Conservation (phyloP, 495 filamentous ascomycete species). For the Xylaria longipes region DNA sequence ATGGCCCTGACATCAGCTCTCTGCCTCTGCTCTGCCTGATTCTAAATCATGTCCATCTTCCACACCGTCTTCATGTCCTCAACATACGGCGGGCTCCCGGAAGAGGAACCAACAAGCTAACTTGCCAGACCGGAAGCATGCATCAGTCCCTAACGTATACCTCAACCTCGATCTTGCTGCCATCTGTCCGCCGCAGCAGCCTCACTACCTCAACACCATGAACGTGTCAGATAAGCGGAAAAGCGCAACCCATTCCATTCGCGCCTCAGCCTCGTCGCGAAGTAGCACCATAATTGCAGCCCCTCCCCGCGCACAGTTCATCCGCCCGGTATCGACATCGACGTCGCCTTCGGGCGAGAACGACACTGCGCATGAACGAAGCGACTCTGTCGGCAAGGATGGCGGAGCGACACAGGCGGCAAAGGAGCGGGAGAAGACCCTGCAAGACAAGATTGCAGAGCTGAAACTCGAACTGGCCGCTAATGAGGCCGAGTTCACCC, state of each 20-base stretch:
- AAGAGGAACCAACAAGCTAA: not conserved
- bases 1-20: conserved; percentile 1
- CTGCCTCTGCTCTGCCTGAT: not conserved
- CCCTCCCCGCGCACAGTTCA: conserved; percentile 48
- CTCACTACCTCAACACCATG: conserved; percentile 31
- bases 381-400: conserved; percentile 16
- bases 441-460: conserved; percentile 45
- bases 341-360: conserved; percentile 45
- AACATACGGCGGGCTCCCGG: not conserved
- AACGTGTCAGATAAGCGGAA: conserved; percentile 45
- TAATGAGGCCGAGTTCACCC: conserved; percentile 54
- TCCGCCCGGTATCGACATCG: conserved; percentile 37
- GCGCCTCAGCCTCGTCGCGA: conserved; percentile 32
- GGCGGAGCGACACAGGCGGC: conserved; percentile 21
- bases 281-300: conserved; percentile 41
- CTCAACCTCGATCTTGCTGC: conserved; percentile 3
- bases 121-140: conserved; percentile 10
- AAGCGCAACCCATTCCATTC: conserved; percentile 34
- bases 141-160: conserved; percentile 4
- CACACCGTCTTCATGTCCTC: not conserved
- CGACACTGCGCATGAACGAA: conserved; percentile 25
- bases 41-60: not conserved
- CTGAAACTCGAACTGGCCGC: conserved; percentile 52
- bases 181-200: not conserved
- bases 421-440: conserved; percentile 38